phyloP scores from a whole-genome alignment of 176 grass and related monocot species.

The Carex cristatella region DNA sequence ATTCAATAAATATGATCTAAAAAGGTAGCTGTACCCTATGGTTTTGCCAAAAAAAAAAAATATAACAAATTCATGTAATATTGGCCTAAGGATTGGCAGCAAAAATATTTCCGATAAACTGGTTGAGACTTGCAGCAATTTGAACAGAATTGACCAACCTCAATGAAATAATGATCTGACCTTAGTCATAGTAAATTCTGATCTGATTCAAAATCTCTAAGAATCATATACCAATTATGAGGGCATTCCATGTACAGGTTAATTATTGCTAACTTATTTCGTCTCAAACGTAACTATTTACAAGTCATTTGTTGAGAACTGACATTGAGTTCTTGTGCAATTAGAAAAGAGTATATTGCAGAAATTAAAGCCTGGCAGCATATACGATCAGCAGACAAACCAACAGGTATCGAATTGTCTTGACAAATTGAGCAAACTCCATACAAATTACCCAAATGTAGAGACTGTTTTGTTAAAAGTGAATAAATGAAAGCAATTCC shows the following conservation, averaged over 20 bases:
- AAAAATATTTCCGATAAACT: background rate
- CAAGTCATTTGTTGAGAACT: background rate
- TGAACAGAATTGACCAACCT: background rate
- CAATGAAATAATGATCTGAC: background rate
- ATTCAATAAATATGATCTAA: background rate
- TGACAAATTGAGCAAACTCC: background rate
- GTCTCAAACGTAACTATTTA: background rate
- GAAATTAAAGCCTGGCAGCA: background rate
- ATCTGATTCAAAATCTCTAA: background rate
- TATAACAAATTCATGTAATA: background rate
- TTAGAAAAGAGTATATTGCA: background rate
- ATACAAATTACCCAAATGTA: background rate
- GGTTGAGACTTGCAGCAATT: background rate
- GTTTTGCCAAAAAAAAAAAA: background rate
- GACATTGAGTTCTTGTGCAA: background rate
- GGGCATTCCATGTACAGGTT: background rate
- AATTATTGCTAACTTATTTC: background rate
- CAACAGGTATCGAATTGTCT: background rate
- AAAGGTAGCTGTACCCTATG: background rate
- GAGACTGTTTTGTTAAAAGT: background rate
- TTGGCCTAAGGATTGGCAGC: background rate
- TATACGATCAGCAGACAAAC: background rate
- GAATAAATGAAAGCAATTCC: background rate
- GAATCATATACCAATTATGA: background rate
- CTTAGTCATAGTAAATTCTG: background rate